A percentile compares a stretch with the other conserved stretches of the same genome.
phyloP scores from a whole-genome alignment of 2,329 filamentous ascomycete genomes.

The Talaromyces albobiverticillius region DNA sequence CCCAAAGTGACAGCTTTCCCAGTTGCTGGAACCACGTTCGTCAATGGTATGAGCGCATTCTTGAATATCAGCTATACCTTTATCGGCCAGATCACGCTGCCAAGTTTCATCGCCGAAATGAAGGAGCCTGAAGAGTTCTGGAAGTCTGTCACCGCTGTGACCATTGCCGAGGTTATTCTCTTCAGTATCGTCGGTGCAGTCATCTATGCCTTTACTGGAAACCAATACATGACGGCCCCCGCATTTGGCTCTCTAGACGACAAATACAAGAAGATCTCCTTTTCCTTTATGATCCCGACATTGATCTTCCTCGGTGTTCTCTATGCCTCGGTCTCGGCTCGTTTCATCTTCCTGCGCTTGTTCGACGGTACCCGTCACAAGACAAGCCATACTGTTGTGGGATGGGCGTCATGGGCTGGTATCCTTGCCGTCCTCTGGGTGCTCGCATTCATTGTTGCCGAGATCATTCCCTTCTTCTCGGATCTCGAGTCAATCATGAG shows the following conservation, averaged over 20 bases:
- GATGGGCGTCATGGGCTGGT: constrained; percentile 74
- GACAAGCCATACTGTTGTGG: constrained; percentile 73
- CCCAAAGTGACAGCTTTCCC: constrained; percentile 69
- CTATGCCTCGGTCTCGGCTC: constrained; percentile 84
- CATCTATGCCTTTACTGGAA: constrained; percentile 84
- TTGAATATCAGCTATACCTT: constrained; percentile 96
- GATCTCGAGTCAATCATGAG: constrained; percentile 59
- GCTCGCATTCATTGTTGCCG: constrained; percentile 86
- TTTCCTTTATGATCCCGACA: constrained; percentile 94
- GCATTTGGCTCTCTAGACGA: constrained; percentile 80
- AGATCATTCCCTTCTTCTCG: constrained; percentile 91
- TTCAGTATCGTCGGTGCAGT: constrained; percentile 80
- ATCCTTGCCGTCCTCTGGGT: constrained; percentile 70
- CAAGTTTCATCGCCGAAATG: constrained; percentile 96
- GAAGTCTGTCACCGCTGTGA: constrained; percentile 88
- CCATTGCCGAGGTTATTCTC: constrained; percentile 79
- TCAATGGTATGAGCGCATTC: constrained; percentile 80
- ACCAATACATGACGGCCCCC: constrained; percentile 81
- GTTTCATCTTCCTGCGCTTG: constrained; percentile 88
- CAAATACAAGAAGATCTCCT: constrained; percentile 80
- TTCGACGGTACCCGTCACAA: constrained; percentile 79
- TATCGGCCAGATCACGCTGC: constrained; percentile 90
- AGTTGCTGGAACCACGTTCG: constrained; percentile 69
- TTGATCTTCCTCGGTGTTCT: constrained; percentile 88
- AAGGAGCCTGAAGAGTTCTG: constrained; percentile 76